These are phyloP conservation scores for Coemansia sp. DNA, from an alignment of 192 early-diverging fungal species.

Conservation along the genomic window DNA sequence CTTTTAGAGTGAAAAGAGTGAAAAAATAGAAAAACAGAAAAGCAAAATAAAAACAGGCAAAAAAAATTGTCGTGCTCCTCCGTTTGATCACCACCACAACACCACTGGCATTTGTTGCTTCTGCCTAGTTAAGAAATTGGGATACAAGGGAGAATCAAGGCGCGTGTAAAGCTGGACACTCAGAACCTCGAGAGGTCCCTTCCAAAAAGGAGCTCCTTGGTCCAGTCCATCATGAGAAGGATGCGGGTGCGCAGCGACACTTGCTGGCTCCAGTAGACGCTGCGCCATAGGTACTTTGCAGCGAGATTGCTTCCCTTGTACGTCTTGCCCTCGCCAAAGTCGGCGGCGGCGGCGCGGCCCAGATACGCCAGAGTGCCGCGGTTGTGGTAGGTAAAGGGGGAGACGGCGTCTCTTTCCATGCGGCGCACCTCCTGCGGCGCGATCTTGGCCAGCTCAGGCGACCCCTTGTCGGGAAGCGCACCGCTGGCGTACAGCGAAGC, in stretches of 20 bases:
- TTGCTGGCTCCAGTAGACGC: conserved; percentile 58
- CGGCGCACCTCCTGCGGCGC: conserved; percentile 10
- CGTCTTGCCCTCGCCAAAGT: conserved; percentile 52
- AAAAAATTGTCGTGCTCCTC: too few species aligned
- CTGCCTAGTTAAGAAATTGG: too few species aligned
- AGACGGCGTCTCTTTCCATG: conserved; percentile 23
- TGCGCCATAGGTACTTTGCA: conserved; percentile 56
- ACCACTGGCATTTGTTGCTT: too few species aligned
- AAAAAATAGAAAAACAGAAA: conserved; percentile 2
- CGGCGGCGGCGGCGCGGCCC: conserved; percentile 56
- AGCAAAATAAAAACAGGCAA: too few species aligned
- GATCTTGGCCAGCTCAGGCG: neutral
- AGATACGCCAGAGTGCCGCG: conserved; percentile 72
- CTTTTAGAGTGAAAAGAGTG: too few species aligned
- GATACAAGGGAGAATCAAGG: too few species aligned
- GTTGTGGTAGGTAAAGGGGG: conserved; percentile 70
- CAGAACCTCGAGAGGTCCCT: conserved; percentile 73
- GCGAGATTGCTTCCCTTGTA: conserved; percentile 52
- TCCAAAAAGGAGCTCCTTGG: conserved; percentile 86
- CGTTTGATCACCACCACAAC: too few species aligned
- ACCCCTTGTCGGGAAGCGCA: neutral
- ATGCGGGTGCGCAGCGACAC: conserved; percentile 76
- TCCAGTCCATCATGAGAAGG: conserved; percentile 87
- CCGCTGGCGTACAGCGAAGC: conserved; percentile 6
- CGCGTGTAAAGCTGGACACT: too few species aligned